A percentile compares a stretch with the other conserved stretches of the same genome.
Conservation (phyloP, 2,329 filamentous ascomycete species). For the Chaetomium sp. region DNA sequence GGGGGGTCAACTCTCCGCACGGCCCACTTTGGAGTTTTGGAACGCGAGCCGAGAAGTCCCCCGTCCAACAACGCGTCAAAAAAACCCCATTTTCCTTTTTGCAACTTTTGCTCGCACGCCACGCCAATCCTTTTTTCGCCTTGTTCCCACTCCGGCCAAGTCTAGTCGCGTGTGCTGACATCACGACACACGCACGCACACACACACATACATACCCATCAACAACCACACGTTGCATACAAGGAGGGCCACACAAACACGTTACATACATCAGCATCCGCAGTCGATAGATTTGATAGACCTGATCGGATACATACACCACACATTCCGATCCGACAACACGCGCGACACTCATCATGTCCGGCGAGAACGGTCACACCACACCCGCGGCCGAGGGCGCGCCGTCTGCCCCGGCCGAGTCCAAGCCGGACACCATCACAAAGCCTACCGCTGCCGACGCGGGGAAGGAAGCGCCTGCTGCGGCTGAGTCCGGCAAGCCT, state of each 20-base stretch:
- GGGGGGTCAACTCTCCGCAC: too few species aligned
- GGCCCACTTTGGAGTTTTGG: too few species aligned
- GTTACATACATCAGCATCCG: conserved; percentile 10
- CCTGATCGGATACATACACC: neutral
- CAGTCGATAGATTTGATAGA: neutral
- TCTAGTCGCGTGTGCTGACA: too few species aligned
- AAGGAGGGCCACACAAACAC: too few species aligned
- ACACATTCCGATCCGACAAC: conserved; percentile 22
- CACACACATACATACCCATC: conserved; percentile 19
- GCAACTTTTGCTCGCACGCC: too few species aligned
- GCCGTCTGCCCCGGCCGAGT: conserved; percentile 14
- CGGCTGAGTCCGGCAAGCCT: conserved; percentile 14
- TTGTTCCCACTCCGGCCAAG: too few species aligned
- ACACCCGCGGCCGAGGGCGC: conserved; percentile 18
- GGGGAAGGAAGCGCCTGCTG: conserved; percentile 6
- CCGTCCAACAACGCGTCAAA: too few species aligned
- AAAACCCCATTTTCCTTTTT: too few species aligned
- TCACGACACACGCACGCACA: neutral
- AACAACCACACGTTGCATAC: neutral
- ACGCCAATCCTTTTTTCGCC: too few species aligned
- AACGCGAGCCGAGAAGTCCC: too few species aligned
- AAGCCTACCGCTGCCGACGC: conserved; percentile 6
- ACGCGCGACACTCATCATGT: conserved; percentile 16
- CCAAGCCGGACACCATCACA: conserved; percentile 13
- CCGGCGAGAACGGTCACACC: conserved; percentile 22